Conservation (phyloP, 1,284 basidiomycete genomes). For the Caloboletus firmus region DNA sequence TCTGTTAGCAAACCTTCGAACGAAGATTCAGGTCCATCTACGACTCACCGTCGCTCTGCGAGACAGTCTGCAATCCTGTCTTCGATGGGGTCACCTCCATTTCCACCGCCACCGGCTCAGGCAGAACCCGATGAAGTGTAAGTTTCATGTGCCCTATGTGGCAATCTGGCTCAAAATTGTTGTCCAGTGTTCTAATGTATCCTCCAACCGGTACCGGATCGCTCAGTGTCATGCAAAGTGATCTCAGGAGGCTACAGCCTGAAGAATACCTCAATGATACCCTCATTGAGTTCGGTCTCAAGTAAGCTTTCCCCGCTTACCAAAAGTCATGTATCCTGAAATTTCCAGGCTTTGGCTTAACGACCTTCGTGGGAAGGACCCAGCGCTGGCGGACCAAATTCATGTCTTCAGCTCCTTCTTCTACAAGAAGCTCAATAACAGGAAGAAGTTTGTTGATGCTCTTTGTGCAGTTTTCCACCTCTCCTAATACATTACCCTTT, state of each 20-base stretch:
- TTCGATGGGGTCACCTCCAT: constrained; percentile 17
- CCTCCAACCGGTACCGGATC: constrained; percentile 69
- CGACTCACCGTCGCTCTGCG: constrained; percentile 34
- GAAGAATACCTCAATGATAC: constrained; percentile 94
- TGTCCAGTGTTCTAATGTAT: constrained; percentile 68
- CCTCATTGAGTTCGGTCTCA: constrained; percentile 92
- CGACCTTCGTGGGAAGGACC: constrained; percentile 52
- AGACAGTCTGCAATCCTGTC: constrained; percentile 26
- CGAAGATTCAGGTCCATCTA: constrained; percentile 4
- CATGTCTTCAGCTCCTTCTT: constrained; percentile 98
- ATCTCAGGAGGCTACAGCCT: constrained; percentile 69
- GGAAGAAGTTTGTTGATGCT: constrained; percentile 54
- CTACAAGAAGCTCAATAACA: constrained; percentile 87
- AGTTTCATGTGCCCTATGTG: constrained; percentile 20
- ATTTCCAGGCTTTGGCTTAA: constrained; percentile 65
- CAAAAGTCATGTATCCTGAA: background rate
- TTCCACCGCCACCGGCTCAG: constrained; percentile 40
- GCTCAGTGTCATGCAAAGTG: constrained; percentile 77
- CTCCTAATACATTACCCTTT: constrained; percentile 13
- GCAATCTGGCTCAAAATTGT: background rate
- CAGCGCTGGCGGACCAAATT: constrained; percentile 68
- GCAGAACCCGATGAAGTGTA: constrained; percentile 67
- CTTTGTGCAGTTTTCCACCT: background rate
- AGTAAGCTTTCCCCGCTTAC: constrained; percentile 49
- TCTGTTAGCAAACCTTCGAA: constrained; percentile 15